Conservation (phyloP, 1,284 basidiomycete species). For the Takashimella koratensis region DNA sequence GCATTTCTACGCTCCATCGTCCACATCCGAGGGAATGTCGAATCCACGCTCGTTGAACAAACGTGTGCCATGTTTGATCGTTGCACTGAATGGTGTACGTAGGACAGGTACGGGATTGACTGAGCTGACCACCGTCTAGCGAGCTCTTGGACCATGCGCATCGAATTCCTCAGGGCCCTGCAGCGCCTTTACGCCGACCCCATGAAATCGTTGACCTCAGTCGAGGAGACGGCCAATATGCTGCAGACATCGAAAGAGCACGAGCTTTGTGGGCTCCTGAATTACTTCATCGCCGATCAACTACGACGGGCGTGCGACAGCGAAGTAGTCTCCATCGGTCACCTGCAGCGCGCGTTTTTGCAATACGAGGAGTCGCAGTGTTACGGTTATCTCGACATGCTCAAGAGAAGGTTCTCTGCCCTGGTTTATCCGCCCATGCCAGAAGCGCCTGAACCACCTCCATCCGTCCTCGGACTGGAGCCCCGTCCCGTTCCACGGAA, state of each 20-base stretch:
- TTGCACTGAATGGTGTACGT: background rate
- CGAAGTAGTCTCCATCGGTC: slow-evolving; percentile 12
- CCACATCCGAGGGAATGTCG: background rate
- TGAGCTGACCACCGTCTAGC: background rate
- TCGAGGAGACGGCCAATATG: slow-evolving; percentile 17
- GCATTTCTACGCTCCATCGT: background rate
- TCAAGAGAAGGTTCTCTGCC: background rate
- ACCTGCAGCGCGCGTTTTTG: slow-evolving; percentile 11
- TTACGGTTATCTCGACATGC: background rate
- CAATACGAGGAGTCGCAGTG: background rate
- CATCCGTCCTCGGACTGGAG: no score
- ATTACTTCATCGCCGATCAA: slow-evolving; percentile 12
- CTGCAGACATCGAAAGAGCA: slow-evolving; percentile 11
- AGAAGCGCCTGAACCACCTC: slow-evolving; percentile 4
- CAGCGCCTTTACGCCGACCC: slow-evolving; percentile 3
- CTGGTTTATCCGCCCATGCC: slow-evolving; percentile 2
- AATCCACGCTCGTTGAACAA: background rate
- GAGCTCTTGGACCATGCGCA: background rate
- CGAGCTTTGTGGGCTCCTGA: slow-evolving; percentile 20
- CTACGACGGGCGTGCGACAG: slow-evolving; percentile 14
- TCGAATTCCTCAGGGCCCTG: slow-evolving; percentile 7
- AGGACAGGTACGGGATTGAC: background rate
- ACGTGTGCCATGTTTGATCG: background rate
- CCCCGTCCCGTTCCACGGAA: no score
- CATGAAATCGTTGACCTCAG: slow-evolving; percentile 4